Percentiles rank a stretch among this genome's conserved stretches.
These are phyloP conservation scores for Piper longum DNA, from an alignment of 164 flowering plant genomes.

Conservation along the genomic window DNA sequence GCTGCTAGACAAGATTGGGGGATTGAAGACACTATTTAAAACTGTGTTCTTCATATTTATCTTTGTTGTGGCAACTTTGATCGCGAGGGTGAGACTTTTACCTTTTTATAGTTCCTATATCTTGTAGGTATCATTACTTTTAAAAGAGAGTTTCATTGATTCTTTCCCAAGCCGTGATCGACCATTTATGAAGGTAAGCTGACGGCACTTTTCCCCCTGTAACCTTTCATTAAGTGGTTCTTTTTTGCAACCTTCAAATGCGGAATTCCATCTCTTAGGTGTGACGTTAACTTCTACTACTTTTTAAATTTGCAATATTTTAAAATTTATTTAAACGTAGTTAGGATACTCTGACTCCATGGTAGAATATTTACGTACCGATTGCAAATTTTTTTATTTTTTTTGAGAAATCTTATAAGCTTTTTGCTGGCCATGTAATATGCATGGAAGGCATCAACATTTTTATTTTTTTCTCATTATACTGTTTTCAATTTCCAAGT, in stretches of 20 bases:
- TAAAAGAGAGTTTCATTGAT: constrained; percentile 94
- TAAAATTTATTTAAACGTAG: too few species aligned
- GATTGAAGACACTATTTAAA: background rate
- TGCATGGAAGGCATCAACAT: background rate
- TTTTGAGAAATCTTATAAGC: too few species aligned
- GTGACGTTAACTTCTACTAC: too few species aligned
- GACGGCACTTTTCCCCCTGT: background rate
- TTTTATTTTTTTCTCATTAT: background rate
- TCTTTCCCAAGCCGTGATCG: constrained; percentile 78
- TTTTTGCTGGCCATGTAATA: background rate
- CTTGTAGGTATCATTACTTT: constrained; percentile 78
- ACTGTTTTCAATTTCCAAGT: background rate
- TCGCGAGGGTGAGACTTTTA: background rate
- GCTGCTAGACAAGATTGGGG: too few species aligned
- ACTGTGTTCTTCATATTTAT: background rate
- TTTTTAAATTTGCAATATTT: too few species aligned
- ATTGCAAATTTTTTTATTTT: too few species aligned
- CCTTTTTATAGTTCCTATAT: constrained; percentile 1
- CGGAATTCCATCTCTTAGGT: too few species aligned
- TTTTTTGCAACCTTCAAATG: background rate
- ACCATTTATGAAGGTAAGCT: constrained; percentile 82
- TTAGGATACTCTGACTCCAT: too few species aligned
- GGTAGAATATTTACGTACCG: too few species aligned
- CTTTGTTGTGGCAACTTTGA: background rate
- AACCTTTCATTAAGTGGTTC: background rate